These are phyloP conservation scores for Cryphonectria nitschkei DNA, from an alignment of 2,329 filamentous ascomycete genomes.

Conservation along the genomic window DNA sequence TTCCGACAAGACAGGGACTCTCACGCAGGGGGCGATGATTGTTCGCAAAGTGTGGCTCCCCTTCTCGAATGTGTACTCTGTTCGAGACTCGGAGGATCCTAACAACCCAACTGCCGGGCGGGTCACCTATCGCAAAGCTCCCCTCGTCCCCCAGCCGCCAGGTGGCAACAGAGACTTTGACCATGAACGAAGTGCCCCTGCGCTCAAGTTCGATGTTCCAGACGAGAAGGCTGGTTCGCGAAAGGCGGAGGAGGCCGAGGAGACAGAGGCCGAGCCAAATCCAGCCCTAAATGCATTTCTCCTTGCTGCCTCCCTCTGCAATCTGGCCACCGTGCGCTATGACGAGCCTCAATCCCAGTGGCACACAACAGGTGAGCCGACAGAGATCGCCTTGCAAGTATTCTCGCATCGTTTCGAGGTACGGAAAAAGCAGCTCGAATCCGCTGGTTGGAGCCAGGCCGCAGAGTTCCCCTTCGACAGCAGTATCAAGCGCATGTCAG, in stretches of 20 bases:
- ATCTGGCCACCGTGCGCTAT: conserved; percentile 62
- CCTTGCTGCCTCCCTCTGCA: conserved; percentile 65
- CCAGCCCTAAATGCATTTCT: conserved; percentile 56
- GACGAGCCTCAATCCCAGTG: conserved; percentile 60
- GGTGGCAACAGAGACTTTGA: conserved; percentile 59
- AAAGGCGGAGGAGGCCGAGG: conserved; percentile 39
- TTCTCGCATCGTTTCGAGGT: conserved; percentile 70
- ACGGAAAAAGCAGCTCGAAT: conserved; percentile 58
- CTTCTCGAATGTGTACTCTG: conserved; percentile 57
- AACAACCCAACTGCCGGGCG: conserved; percentile 63
- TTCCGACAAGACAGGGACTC: conserved; percentile 73
- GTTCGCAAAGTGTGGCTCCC: conserved; percentile 70
- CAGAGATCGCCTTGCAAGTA: conserved; percentile 77
- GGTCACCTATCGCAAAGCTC: conserved; percentile 50
- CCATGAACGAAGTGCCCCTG: conserved; percentile 61
- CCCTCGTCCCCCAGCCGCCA: conserved; percentile 40
- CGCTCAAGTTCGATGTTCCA: conserved; percentile 66
- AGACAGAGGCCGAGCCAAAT: conserved; percentile 50
- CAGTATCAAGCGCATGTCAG: conserved; percentile 78
- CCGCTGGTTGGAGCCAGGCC: conserved; percentile 62
- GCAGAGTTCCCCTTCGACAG: conserved; percentile 81
- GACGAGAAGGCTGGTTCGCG: conserved; percentile 54
- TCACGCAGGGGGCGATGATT: conserved; percentile 72
- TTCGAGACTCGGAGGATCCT: conserved; percentile 64
- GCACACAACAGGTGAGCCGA: conserved; percentile 72